Evolutionary conservation across 2,329 filamentous ascomycete genomes (phyloP).

Genomic region (Apiospora saccharicola): DNA sequence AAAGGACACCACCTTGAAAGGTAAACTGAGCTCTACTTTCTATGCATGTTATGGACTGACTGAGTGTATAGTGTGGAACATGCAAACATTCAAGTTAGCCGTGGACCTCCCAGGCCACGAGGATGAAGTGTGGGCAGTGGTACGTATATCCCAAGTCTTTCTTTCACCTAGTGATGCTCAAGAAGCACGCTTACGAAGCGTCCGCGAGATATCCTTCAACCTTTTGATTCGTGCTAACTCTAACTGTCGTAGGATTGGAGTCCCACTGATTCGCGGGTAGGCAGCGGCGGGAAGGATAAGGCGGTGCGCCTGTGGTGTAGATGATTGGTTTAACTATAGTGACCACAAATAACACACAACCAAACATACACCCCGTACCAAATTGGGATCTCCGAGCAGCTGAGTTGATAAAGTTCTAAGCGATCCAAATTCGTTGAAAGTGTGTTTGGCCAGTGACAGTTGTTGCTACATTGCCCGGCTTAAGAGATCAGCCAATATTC

Average conservation of each 20-base stretch:
- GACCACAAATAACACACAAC: not conserved
- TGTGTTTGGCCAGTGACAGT: too few relatives aligned
- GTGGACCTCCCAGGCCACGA: slow-evolving; percentile 86
- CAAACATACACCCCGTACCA: not conserved
- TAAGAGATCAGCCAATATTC: too few relatives aligned
- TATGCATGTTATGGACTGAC: not conserved
- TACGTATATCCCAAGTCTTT: not conserved
- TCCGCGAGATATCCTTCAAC: not conserved
- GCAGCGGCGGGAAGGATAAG: slow-evolving; percentile 93
- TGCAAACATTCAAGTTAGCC: slow-evolving; percentile 81
- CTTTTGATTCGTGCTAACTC: not conserved
- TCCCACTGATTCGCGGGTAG: slow-evolving; percentile 86
- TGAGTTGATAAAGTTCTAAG: not conserved
- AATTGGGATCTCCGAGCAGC: not conserved
- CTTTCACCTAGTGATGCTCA: not conserved
- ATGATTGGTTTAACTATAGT: slow-evolving; percentile 43
- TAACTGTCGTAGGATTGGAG: slow-evolving; percentile 74
- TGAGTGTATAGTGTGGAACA: slow-evolving; percentile 78
- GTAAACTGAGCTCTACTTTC: not conserved
- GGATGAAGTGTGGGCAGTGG: slow-evolving; percentile 89
- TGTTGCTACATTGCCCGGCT: too few relatives aligned
- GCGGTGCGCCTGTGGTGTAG: slow-evolving; percentile 72
- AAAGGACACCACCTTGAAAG: slow-evolving; percentile 82
- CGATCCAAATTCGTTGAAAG: not conserved
- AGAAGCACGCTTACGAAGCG: too few relatives aligned